Evolutionary conservation across 345 rosid genomes (phyloP).

Genomic region (Boechera divaricarpa): DNA sequence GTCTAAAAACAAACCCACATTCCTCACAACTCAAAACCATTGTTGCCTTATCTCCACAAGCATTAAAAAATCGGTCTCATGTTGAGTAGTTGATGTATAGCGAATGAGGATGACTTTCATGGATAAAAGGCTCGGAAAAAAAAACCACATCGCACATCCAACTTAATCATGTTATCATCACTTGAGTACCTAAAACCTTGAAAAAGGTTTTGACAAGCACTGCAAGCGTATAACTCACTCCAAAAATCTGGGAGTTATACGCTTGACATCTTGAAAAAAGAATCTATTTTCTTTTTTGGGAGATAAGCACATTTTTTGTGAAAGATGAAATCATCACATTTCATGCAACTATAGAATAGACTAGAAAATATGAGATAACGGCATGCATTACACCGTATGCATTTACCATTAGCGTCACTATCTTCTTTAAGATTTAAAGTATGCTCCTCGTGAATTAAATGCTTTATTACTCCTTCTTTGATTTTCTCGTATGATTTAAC

Average conservation of each 20-base stretch:
- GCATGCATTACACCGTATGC: background rate
- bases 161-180: background rate
- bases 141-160: too few species aligned
- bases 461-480: background rate
- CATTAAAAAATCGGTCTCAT: background rate
- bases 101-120: constrained; percentile 10
- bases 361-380: background rate
- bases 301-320: background rate
- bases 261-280: background rate
- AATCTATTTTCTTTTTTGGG: background rate
- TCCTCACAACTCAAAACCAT: background rate
- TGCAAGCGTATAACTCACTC: too few species aligned
- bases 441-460: background rate
- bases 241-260: background rate
- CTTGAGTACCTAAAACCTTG: background rate
- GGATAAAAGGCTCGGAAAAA: background rate
- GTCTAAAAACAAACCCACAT: background rate
- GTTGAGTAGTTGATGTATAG: background rate
- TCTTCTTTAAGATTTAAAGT: background rate
- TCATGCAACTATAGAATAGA: background rate
- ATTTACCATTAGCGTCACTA: too few species aligned
- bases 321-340: background rate
- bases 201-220: background rate
- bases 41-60: background rate
- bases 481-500: too few species aligned